These are phyloP conservation scores for Amaranthus palmeri DNA, from an alignment of 148 eudicot species.

Conservation along the genomic window DNA sequence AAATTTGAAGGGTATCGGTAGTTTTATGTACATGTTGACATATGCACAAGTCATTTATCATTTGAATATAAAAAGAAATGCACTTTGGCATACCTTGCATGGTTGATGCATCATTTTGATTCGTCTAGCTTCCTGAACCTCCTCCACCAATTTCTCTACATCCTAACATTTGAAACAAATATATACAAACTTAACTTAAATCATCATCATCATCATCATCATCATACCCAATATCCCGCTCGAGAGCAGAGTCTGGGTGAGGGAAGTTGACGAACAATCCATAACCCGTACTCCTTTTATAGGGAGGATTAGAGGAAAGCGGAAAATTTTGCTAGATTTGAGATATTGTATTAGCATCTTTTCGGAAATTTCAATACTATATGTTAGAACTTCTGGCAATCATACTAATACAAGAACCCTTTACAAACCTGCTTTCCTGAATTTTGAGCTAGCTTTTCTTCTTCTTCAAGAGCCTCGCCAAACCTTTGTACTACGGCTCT, in stretches of 20 bases:
- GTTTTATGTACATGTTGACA: no score
- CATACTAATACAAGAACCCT: not conserved
- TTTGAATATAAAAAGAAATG: not conserved
- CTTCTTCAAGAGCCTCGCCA: conserved; percentile 98
- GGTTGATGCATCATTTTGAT: conserved; percentile 89
- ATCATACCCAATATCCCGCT: no score
- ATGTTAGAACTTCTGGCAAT: not conserved
- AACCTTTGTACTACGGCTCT: conserved; percentile 89
- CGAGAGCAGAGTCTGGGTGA: no score
- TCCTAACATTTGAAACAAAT: conserved; percentile 36
- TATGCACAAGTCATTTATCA: no score
- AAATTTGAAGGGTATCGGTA: no score
- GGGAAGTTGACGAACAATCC: no score
- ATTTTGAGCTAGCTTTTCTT: conserved; percentile 65
- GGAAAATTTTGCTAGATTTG: no score
- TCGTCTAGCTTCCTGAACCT: conserved; percentile 92
- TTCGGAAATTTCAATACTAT: not conserved
- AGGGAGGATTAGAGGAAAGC: no score
- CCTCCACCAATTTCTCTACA: conserved; percentile 73
- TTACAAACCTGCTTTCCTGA: conserved; percentile 79
- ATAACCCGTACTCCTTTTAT: no score
- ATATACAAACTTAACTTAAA: no score
- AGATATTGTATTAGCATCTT: no score
- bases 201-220: no score
- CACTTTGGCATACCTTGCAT: conserved; percentile 56